Evolutionary conservation across 1,284 basidiomycete genomes (phyloP), one percentile per base, ranked within the genome.

Genomic region (Porogramme epimiltina): DNA sequence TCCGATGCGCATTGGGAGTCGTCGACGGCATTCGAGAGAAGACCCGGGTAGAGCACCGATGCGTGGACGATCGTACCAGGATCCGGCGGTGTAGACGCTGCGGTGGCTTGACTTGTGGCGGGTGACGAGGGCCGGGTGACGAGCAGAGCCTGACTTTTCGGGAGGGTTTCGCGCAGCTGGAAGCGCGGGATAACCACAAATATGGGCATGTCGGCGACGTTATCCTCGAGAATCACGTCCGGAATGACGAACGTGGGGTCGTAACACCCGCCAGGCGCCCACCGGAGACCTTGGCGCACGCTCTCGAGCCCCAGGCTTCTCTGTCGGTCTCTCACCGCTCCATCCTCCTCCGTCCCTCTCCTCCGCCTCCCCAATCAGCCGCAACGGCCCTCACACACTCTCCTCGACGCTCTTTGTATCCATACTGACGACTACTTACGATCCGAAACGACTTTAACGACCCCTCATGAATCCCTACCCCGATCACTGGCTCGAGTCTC

Each of bases 401-500:
- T 11, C 40, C n/a, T 4, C 9, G 37, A 33, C 20, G 42, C 41
- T 46, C 48, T 22, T 31, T 31, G 20, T 50, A 13, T 54, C 54
- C 49, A 54, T 25, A 24, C 22, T 52, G 10, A 59, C 57, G 54
- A 59, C 36, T 18, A 13, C 58, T 55, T 47, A 66, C 60, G 49
- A 56, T 33, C 45, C n/a, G 34, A n/a, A 13, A 37, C 34, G 34
- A 37, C 34, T 18, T 31, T 59, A 39, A 64, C 60, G 65, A 77
- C 74, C 69, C 68, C 64, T 62, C 62, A 62, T 56, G 48, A 55
- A 34, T 26, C 66, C 70, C 63, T 69, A 69, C 60, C 61, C 71
- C 47, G 58, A 70, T 53, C 68, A 73, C 52, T 66, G 68, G 57
- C 77, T 82, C 55, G 78, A 82, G 61, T 71, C 75, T 47, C 80